phyloP scores from a whole-genome alignment of 495 filamentous ascomycete genomes.

The Filosporella fistucella region DNA sequence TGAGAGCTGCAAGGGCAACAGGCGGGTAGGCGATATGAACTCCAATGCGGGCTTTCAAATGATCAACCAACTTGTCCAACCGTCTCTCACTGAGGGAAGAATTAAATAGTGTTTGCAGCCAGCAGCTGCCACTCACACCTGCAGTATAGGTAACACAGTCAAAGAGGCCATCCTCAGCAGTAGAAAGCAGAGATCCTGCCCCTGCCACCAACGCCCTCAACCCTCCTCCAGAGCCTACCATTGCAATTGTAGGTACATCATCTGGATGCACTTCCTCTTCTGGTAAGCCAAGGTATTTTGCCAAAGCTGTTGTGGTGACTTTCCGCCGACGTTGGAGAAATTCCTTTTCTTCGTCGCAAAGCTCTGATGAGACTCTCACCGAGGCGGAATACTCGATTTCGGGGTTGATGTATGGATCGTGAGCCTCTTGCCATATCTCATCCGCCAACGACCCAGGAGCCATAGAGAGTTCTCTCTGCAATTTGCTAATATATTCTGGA shows the following conservation, averaged over 20 bases:
- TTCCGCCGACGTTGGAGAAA: slow-evolving; percentile 63
- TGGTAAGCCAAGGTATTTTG: slow-evolving; percentile 71
- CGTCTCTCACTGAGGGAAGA: slow-evolving; percentile 69
- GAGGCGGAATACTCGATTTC: slow-evolving; percentile 75
- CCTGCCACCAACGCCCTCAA: slow-evolving; percentile 87
- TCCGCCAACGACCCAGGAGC: slow-evolving; percentile 80
- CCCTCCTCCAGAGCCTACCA: slow-evolving; percentile 91
- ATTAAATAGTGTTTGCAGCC: slow-evolving; percentile 86
- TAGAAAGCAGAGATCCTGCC: slow-evolving; percentile 73
- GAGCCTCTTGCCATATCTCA: slow-evolving; percentile 89
- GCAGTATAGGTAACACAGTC: slow-evolving; percentile 93
- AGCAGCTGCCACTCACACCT: slow-evolving; percentile 92
- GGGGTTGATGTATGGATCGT: slow-evolving; percentile 75
- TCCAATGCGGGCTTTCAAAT: slow-evolving; percentile 78
- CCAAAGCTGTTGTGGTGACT: slow-evolving; percentile 64
- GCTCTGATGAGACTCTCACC: slow-evolving; percentile 75
- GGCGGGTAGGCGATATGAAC: slow-evolving; percentile 93
- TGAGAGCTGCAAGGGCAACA: slow-evolving; percentile 68
- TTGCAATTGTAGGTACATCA: slow-evolving; percentile 86
- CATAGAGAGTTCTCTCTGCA: slow-evolving; percentile 84
- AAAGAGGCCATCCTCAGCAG: slow-evolving; percentile 80
- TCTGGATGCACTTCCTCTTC: slow-evolving; percentile 83
- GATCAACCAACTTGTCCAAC: slow-evolving; percentile 65
- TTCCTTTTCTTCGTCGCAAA: slow-evolving; percentile 76
- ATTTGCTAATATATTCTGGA: slow-evolving; percentile 73